Conservation (phyloP, 2,329 filamentous ascomycete species). For the Keithomyces neogunnii region DNA sequence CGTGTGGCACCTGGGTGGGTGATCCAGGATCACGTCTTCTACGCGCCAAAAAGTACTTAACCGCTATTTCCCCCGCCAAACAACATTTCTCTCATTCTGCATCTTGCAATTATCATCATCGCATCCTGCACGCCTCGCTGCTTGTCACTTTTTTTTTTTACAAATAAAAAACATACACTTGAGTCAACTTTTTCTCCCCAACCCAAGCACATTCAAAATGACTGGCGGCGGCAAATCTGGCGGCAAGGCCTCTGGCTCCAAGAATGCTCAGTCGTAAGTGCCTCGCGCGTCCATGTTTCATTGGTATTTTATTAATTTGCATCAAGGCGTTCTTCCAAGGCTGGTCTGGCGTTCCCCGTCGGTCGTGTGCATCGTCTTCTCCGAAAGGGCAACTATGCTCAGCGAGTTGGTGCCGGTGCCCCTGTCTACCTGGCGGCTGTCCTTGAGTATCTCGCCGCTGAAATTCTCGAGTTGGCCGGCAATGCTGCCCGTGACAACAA, state of each 20-base stretch:
- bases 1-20: constrained; percentile 21
- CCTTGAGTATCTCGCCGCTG: constrained; percentile 95
- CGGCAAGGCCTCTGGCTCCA: constrained; percentile 98
- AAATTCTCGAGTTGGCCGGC: constrained; percentile 97
- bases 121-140: constrained; percentile 22
- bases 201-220: constrained; percentile 64
- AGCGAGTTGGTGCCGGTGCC: constrained; percentile 97
- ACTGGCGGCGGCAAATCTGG: constrained; percentile 99
- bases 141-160: constrained; percentile 5
- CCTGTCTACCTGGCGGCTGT: constrained; percentile 96
- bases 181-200: constrained; percentile 9
- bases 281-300: neutral
- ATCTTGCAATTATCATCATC: constrained; percentile 29
- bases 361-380: constrained; percentile 99
- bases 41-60: constrained; percentile 51
- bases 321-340: constrained; percentile 90
- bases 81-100: constrained; percentile 22
- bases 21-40: constrained; percentile 40
- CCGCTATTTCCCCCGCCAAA: constrained; percentile 36
- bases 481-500: constrained; percentile 99
- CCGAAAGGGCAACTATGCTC: constrained; percentile 98
- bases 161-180: constrained; percentile 10
- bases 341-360: constrained; percentile 96
- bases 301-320: neutral
- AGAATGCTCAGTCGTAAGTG: constrained; percentile 97